phyloP scores from a whole-genome alignment of 2,329 filamentous ascomycete species.

The Aspergillus sp. region DNA sequence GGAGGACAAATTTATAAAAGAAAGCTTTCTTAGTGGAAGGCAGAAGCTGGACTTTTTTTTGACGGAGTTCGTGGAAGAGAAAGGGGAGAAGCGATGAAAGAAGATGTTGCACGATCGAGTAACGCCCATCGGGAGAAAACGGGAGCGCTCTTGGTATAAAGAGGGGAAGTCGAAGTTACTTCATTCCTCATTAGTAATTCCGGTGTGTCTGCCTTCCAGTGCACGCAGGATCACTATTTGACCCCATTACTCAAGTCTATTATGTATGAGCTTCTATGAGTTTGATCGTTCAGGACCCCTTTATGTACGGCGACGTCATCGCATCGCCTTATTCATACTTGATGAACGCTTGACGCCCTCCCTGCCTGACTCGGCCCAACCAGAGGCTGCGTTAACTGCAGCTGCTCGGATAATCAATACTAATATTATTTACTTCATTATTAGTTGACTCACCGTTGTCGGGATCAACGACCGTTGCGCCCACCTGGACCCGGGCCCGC shows the following conservation, averaged over 20 bases:
- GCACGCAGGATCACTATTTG: neutral
- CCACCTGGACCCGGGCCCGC: neutral
- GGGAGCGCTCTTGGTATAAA: neutral
- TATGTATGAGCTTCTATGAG: neutral
- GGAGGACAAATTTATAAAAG: neutral
- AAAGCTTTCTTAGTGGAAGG: neutral
- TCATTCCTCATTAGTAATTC: conserved; percentile 9
- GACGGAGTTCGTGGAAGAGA: neutral
- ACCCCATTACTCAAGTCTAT: neutral
- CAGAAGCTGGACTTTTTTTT: neutral
- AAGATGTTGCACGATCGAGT: neutral
- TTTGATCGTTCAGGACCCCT: neutral
- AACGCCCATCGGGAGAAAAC: conserved; percentile 3
- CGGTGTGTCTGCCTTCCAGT: neutral
- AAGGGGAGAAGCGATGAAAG: neutral
- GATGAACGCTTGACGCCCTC: conserved; percentile 4
- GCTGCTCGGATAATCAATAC: neutral
- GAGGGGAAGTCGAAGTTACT: neutral
- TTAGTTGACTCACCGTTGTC: neutral
- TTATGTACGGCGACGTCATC: conserved; percentile 6
- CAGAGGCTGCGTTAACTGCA: neutral
- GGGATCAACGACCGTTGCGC: neutral
- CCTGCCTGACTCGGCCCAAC: neutral
- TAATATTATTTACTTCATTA: neutral
- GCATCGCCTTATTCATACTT: neutral